Evolutionary conservation across 768 basidiomycete species (phyloP).

Genomic region (Tephrocybe sp.): DNA sequence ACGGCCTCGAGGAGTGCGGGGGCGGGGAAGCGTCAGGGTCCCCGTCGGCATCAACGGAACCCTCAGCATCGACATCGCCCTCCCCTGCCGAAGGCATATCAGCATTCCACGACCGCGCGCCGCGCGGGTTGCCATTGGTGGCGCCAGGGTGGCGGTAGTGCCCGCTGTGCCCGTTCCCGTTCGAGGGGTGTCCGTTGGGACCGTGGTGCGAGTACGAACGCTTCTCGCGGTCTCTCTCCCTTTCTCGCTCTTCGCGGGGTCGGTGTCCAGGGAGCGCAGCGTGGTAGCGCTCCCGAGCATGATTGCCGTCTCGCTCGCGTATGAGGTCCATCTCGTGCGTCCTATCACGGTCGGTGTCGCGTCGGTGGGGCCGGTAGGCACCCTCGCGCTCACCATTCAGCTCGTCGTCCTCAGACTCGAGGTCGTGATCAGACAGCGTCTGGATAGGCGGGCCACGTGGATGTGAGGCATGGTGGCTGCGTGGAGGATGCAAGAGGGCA

Average conservation of each 20-base stretch:
- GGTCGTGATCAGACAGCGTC: neutral
- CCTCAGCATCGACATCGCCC: slow-evolving; percentile 20
- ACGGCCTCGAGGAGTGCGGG: neutral
- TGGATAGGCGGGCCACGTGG: neutral
- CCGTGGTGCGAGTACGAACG: neutral
- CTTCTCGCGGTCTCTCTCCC: neutral
- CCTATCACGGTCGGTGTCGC: neutral
- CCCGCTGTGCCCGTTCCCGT: neutral
- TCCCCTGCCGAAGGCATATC: neutral
- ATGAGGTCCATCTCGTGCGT: neutral
- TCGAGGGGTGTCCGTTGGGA: neutral
- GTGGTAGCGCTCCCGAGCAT: neutral
- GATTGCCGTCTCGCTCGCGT: neutral
- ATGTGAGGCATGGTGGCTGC: neutral
- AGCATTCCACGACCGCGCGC: slow-evolving; percentile 7
- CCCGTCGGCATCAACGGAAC: slow-evolving; percentile 28
- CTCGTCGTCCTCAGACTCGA: neutral
- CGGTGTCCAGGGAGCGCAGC: too few relatives aligned
- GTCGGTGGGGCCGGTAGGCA: too few relatives aligned
- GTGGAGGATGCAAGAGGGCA: neutral
- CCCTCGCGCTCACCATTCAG: too few relatives aligned
- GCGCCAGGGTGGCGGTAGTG: neutral
- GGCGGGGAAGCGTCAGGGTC: slow-evolving; percentile 21
- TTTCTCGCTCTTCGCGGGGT: neutral
- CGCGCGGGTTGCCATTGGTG: neutral